These are phyloP conservation scores for Candida railenensis DNA, from an alignment of 805 yeast genomes.

Conservation along the genomic window DNA sequence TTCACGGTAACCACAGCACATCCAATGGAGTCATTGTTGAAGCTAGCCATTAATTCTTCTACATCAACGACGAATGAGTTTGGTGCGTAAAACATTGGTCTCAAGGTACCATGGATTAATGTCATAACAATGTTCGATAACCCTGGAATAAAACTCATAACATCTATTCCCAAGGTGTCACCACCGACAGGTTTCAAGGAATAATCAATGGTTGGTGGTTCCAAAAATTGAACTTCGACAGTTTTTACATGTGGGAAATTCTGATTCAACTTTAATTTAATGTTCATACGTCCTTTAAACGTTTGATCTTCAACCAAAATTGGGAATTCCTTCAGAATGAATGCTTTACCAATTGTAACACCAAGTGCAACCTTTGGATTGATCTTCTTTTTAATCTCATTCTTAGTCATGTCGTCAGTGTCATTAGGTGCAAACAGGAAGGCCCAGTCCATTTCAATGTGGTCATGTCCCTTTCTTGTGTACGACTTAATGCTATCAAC, in stretches of 20 bases:
- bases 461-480: slow-evolving; percentile 64
- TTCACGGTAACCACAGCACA: slow-evolving; percentile 62
- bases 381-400: slow-evolving; percentile 65
- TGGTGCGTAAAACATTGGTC: slow-evolving; percentile 82
- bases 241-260: slow-evolving; percentile 77
- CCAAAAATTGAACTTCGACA: slow-evolving; percentile 70
- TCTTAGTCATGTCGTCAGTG: slow-evolving; percentile 79
- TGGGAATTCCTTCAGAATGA: slow-evolving; percentile 75
- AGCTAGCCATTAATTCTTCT: slow-evolving; percentile 65
- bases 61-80: slow-evolving; percentile 75
- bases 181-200: slow-evolving; percentile 86
- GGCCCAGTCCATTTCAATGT: slow-evolving; percentile 82
- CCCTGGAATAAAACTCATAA: slow-evolving; percentile 83
- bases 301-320: slow-evolving; percentile 80
- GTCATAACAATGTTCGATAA: slow-evolving; percentile 68
- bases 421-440: slow-evolving; percentile 80
- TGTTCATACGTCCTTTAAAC: slow-evolving; percentile 64
- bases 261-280: slow-evolving; percentile 59
- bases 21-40: slow-evolving; percentile 67
- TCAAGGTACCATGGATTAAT: slow-evolving; percentile 65
- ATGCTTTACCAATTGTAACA: slow-evolving; percentile 77
- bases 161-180: slow-evolving; percentile 81
- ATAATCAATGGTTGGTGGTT: slow-evolving; percentile 77
- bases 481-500: slow-evolving; percentile 71
- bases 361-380: slow-evolving; percentile 83